Percentiles rank a stretch among this genome's conserved stretches.
Conservation (phyloP, 345 rosid species). For the Lepidium sativum region DNA sequence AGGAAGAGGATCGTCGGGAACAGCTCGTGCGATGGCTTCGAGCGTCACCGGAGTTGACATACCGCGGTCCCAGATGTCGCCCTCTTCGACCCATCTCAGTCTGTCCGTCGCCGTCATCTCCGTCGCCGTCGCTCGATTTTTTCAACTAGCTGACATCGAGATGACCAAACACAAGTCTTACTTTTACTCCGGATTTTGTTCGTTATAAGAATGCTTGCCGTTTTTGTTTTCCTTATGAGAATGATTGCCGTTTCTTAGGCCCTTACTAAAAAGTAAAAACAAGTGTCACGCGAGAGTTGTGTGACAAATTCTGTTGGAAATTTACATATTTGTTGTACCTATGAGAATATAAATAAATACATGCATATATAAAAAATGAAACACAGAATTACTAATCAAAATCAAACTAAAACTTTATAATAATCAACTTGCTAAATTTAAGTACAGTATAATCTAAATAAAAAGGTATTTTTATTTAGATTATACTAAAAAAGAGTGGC, state of each 20-base stretch:
- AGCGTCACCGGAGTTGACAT: constrained; percentile 67
- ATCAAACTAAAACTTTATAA: not conserved
- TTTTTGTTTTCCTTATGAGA: not conserved
- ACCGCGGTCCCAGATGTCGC: constrained; percentile 78
- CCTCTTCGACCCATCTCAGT: constrained; percentile 77
- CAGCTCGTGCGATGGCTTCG: constrained; percentile 67
- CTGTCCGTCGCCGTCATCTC: constrained; percentile 48
- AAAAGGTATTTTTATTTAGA: too few relatives aligned
- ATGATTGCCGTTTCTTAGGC: too few relatives aligned
- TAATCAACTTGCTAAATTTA: not conserved
- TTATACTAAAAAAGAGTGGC: too few relatives aligned
- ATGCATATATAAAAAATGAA: not conserved
- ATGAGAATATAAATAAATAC: not conserved
- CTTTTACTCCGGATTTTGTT: not conserved
- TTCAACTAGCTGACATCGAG: constrained; percentile 10
- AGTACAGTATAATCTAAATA: not conserved
- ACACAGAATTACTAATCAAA: not conserved
- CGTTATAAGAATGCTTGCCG: not conserved
- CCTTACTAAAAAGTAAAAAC: not conserved
- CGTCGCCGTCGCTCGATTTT: constrained; percentile 2
- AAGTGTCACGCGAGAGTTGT: too few relatives aligned
- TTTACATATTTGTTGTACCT: not conserved
- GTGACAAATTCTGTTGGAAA: not conserved
- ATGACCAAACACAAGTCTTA: constrained; percentile 14
- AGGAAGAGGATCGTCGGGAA: constrained; percentile 57